Evolutionary conservation across 2,329 filamentous ascomycete genomes (phyloP), one percentile per base, ranked within the genome.

Genomic region (Podosphaera fusca): DNA sequence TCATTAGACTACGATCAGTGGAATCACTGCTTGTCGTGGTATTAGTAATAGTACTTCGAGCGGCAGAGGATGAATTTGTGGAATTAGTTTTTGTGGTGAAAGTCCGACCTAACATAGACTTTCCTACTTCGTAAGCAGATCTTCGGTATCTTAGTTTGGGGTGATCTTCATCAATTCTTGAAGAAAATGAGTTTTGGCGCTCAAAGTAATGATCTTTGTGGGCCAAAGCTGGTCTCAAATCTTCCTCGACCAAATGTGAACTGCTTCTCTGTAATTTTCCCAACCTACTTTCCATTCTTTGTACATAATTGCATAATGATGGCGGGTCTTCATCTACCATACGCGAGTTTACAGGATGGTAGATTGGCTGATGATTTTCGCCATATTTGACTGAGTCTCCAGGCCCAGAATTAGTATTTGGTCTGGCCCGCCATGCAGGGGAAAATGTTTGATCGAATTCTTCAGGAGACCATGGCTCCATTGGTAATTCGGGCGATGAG

Each of bases 1-100:
- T 96, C 90, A 95, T 95, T 49, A 98, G 69, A 64, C 87, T 96
- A 63, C 84, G 80, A 63, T 83, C 81, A 14, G 87, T 95, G 67
- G 80, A 81, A 63, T 85, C 80, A 0, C 85, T 89, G 61, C 82
- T 86, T 46, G 76, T 79, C 61, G 79, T 84, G 58, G 73, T 74
- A 63, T 77, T 77, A 5, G 82, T 85, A 2, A 75, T 74, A 34
- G 74, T 80, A 63, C 83, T 89, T 61, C 82, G 80, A 55, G 81
- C 79, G 10, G 80, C 81, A 46, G 78, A 81, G 1, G 87, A 92
- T 3, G 84, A 84, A 62, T 80, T 87, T 1, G 89, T 94, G 2
- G 81, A 80, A 65, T 76, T 92, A 0, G 87, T 95, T 69, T 94
- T 95, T 36, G 82, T 94, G 2, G 90, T 95, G 62, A 85, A 85